Conservation (phyloP, 73 alveolate species). For the Paramecium biaurelia region DNA sequence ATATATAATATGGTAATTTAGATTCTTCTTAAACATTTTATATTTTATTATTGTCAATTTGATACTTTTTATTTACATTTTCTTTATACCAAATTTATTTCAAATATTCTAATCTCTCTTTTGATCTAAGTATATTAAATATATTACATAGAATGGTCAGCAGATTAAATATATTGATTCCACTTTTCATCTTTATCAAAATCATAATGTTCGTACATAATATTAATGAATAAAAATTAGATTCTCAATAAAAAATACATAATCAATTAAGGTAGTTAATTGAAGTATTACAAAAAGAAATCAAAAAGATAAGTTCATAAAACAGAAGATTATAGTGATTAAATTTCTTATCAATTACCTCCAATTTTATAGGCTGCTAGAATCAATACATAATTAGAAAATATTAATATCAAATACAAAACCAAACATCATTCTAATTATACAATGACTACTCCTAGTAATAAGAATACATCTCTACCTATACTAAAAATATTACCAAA, state of each 20-base stretch:
- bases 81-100: conserved; percentile 19
- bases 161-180: neutral
- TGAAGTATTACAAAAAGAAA: neutral
- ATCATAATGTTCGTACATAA: neutral
- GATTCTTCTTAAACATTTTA: neutral
- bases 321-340: conserved; percentile 6
- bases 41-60: neutral
- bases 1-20: neutral
- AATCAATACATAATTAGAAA: neutral
- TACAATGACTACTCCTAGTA: neutral
- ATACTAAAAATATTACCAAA: neutral
- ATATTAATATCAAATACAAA: neutral
- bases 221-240: neutral
- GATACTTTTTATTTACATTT: neutral
- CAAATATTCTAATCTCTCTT: neutral
- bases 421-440: neutral
- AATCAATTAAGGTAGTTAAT: neutral
- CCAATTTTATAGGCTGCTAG: neutral
- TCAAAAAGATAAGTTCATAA: neutral
- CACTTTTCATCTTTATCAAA: neutral
- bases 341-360: neutral
- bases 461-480: neutral
- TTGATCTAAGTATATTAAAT: neutral
- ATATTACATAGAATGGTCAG: neutral
- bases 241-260: neutral